Evolutionary conservation across 2,329 filamentous ascomycete species (phyloP).

Genomic region (Ceratocystiopsis minuta): DNA sequence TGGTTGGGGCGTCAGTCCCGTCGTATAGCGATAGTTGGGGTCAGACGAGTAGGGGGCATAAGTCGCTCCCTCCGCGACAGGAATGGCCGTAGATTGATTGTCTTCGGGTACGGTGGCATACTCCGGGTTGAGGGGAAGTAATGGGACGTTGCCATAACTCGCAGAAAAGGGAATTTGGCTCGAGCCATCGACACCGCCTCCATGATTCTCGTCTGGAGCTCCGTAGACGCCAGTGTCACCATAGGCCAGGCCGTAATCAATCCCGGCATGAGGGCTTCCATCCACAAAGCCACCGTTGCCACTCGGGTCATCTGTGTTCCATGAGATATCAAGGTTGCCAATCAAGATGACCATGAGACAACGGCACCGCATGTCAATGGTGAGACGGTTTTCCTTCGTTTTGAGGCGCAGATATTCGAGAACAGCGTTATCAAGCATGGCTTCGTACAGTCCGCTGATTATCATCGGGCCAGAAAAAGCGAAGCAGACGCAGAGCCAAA

Average conservation of each 20-base stretch:
- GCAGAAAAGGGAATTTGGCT: too few relatives aligned
- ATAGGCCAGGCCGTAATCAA: not conserved
- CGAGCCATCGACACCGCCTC: not conserved
- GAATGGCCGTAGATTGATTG: not conserved
- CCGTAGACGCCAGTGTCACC: not conserved
- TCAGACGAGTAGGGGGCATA: not conserved
- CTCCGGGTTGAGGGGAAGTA: too few relatives aligned
- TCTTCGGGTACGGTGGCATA: too few relatives aligned
- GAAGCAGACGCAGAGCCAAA: conserved; percentile 14
- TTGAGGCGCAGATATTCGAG: conserved; percentile 11
- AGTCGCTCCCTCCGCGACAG: not conserved
- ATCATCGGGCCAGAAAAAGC: conserved; percentile 15
- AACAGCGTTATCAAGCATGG: conserved; percentile 13
- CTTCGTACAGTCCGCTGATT: conserved; percentile 15
- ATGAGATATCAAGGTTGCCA: conserved; percentile 13
- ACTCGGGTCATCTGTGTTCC: conserved; percentile 6
- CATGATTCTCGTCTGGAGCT: not conserved
- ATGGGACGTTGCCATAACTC: too few relatives aligned
- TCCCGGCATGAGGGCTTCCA: not conserved
- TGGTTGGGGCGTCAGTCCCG: not conserved
- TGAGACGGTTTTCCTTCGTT: conserved; percentile 7
- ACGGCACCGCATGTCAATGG: conserved; percentile 11
- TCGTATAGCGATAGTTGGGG: not conserved
- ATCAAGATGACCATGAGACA: conserved; percentile 14
- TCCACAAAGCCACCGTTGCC: conserved; percentile 2